Evolutionary conservation across 169 alveolate genomes (phyloP).

Genomic region (Eimeria necatrix): DNA sequence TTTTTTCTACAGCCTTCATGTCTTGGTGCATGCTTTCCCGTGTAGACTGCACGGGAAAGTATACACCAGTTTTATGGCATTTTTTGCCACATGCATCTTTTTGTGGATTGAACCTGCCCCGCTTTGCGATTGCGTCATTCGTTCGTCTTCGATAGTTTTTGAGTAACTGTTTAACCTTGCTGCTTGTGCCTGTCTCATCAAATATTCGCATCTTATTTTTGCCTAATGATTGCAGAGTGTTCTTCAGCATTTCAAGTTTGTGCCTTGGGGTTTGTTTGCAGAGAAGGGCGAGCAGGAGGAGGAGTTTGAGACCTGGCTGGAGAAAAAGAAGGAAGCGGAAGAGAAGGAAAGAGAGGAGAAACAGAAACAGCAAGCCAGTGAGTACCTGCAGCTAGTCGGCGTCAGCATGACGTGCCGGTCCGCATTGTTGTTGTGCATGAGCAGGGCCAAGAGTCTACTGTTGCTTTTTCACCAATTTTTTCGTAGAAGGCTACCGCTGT

Average conservation of each 20-base stretch:
- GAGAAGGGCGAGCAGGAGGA: slow-evolving; percentile 80
- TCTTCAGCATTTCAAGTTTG: not conserved
- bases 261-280: slow-evolving; percentile 18
- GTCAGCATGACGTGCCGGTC: not conserved
- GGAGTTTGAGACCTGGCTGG: slow-evolving; percentile 78
- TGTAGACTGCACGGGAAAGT: no score
- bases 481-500: not conserved
- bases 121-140: no score
- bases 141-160: no score
- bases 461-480: not conserved
- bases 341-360: slow-evolving; percentile 35
- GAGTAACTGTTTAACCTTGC: no score
- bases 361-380: slow-evolving; percentile 17
- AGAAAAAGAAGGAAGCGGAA: slow-evolving; percentile 77
- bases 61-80: no score
- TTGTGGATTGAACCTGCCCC: no score
- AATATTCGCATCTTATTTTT: no score
- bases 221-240: not conserved
- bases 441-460: not conserved
- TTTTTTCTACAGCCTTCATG: no score
- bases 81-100: no score
- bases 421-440: not conserved
- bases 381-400: not conserved
- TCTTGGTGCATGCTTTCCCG: no score
- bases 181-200: no score